These are phyloP conservation scores for Solanum pimpinellifolium DNA, from an alignment of 257 asterid species.

Conservation along the genomic window DNA sequence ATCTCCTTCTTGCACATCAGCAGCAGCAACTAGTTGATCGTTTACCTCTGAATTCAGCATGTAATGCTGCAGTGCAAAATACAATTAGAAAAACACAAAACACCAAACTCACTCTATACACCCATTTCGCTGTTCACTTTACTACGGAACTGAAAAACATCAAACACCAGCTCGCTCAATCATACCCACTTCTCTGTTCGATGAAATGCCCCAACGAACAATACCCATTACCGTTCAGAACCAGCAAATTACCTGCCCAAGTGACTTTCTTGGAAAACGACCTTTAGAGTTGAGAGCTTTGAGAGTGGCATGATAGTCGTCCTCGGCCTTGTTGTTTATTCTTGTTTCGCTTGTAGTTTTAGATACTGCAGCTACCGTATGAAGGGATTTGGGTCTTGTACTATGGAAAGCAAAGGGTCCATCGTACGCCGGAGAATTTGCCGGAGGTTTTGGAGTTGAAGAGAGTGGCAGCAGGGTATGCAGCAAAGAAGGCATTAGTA, in stretches of 20 bases:
- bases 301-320: slow-evolving; percentile 79
- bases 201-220: slow-evolving; percentile 1
- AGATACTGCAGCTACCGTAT: background rate
- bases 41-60: slow-evolving; percentile 71
- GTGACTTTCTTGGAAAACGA: slow-evolving; percentile 85
- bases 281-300: slow-evolving; percentile 91
- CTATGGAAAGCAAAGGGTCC: background rate
- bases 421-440: slow-evolving; percentile 13
- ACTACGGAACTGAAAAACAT: background rate
- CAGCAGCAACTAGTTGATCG: slow-evolving; percentile 64
- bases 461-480: slow-evolving; percentile 14
- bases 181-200: background rate
- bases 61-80: slow-evolving; percentile 54
- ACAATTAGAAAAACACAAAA: background rate
- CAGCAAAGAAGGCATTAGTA: slow-evolving; percentile 23
- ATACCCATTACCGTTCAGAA: background rate
- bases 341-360: slow-evolving; percentile 11
- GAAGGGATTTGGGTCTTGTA: slow-evolving; percentile 1
- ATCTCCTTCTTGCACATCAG: slow-evolving; percentile 73
- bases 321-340: slow-evolving; percentile 33
- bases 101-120: background rate
- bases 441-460: slow-evolving; percentile 2
- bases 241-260: slow-evolving; percentile 56
- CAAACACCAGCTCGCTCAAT: background rate
- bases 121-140: background rate